Evolutionary conservation across 2,329 filamentous ascomycete genomes (phyloP).

Genomic region (Penicillium sp.): DNA sequence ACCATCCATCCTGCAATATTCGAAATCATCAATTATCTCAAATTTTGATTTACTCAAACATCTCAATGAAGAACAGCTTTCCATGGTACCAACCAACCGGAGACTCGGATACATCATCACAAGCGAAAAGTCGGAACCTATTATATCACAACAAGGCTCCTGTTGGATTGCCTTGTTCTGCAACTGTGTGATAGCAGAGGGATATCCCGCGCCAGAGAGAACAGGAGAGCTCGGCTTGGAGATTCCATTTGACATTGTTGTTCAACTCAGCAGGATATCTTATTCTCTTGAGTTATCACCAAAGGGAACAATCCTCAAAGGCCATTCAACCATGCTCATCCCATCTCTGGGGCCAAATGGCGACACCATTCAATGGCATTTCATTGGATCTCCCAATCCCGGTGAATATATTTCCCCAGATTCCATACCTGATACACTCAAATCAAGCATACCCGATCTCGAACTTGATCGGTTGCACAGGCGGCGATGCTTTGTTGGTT

Average conservation of each 20-base stretch:
- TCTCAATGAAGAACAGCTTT: background rate
- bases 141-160: background rate
- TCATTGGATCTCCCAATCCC: background rate
- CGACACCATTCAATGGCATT: background rate
- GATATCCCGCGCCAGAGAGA: background rate
- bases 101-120: background rate
- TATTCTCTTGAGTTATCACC: constrained; percentile 4
- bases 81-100: background rate
- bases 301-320: background rate
- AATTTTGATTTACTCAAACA: background rate
- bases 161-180: background rate
- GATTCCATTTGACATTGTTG: background rate
- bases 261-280: background rate
- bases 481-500: background rate
- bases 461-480: background rate
- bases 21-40: background rate
- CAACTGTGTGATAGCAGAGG: background rate
- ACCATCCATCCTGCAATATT: background rate
- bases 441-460: background rate
- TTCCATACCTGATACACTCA: background rate
- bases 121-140: background rate
- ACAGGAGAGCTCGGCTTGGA: background rate
- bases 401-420: background rate
- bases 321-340: constrained; percentile 5
- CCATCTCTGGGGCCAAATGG: background rate